Evolutionary conservation across 176 grass and related monocot species (phyloP), one percentile per base, ranked within the genome.

Genomic region (Otatea glauca): DNA sequence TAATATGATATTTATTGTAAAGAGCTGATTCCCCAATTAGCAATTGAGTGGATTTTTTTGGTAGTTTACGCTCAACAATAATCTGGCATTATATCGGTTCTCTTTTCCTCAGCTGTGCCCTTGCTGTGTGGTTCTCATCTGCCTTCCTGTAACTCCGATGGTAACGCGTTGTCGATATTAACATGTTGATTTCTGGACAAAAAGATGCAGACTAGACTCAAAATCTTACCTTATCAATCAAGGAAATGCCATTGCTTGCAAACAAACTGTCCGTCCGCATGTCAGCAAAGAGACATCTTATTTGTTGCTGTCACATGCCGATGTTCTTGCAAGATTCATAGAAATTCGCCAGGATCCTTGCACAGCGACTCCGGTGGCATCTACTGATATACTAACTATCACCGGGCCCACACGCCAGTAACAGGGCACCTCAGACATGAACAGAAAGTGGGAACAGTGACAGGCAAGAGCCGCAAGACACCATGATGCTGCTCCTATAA

Each of bases 401-500:
- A 7, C 2, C 0, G 17, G 71, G 55, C 27, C 65, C 75, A 37
- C 81, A 64, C 16, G 55, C 1, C 88, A 59, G 56, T 7, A 6
- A 2, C 63, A 2, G 65, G 3, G 74, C 39, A 14, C 41, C n/a
- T 34, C 34, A 15, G 54, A 65, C 70, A 85, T 29, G 58, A 83
- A 51, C 65, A 9, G 47, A 61, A 67, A 39, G 55, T 41, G 64
- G 24, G 55, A 82, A 65, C 83, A 78, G 66, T 42, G 83, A 60
- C 72, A 59, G 38, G 78, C 32, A 41, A n/a, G n/a, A n/a, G n/a
- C n/a, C n/a, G n/a, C n/a, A n/a, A 43, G 49, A n/a, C 84, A 54
- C 60, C 41, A 87, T 90, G 74, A 83, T 87, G 68, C 16, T 79
- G 84, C 80, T 68, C 18, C 79, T 42, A 23, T 59, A 67, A 87